Base-by-base conservation (phyloP, 176 grass and related monocot species). In the Zoysia pacifica region DNA sequence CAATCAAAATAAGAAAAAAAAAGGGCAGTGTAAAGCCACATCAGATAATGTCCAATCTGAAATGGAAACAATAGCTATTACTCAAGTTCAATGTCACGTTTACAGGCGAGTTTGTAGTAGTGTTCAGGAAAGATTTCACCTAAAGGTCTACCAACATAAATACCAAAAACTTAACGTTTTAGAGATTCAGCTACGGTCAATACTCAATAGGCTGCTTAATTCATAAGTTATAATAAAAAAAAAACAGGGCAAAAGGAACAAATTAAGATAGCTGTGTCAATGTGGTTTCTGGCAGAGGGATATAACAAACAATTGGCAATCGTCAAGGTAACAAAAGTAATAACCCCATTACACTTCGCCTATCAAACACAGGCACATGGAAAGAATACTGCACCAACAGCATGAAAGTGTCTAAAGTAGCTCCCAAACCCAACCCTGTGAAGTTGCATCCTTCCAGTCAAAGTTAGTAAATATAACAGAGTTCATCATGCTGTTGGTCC, bases 151-250 rank as follows among this genome's bases (percentile, higher is more conserved):
- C 11, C 3, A 82, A 55, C 18, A 72, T 64, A 77, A 63, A 74
- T 62, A 84, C 15, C 11, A 64, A 2, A 84, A 63, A 65, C 28
- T 75, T 53, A 44, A 83, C 50, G 76, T n/a, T 12, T 40, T 48
- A 65, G 48, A 87, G 46, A 6, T 49, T 73, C 55, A 9, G 10
- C 10, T 62, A 75, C 43, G n/a, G 45, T 75, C n/a, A 74, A 58
- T 58, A 58, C 6, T 58, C 6, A 19, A 28, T 39, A 71, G 15
- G 67, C 51, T 61, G 13, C 56, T 37, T 56, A 35, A 83, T 83
- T 35, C 28, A 8, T 7, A 42, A 62, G 46, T 74, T 45, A 62
- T 44, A 44, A 52, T 5, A 36, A 67, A 58, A 13, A 28, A 28
- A 58, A 4, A 75, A 48, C 2, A 58, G 50, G 72, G 28, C 28